Conservation (phyloP, 2,329 filamentous ascomycete species). For the Colletotrichum musae region DNA sequence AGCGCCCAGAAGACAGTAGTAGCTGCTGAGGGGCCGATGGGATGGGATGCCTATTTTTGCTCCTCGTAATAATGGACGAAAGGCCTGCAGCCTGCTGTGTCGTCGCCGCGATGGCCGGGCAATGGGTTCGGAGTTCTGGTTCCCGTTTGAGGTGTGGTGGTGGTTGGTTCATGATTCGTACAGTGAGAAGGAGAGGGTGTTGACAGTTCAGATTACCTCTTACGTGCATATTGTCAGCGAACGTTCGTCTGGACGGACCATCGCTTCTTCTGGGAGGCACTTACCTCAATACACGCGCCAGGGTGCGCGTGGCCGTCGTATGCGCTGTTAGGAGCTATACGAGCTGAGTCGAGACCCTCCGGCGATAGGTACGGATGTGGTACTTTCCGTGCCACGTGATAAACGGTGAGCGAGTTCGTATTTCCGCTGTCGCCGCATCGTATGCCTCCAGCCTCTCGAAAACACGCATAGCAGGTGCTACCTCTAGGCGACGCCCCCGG, state of each 20-base stretch:
- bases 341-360: conserved; percentile 32
- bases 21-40: too few species aligned
- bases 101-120: conserved; percentile 1
- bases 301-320: conserved; percentile 8
- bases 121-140: not conserved
- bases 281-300: not conserved
- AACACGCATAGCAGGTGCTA: conserved; percentile 15
- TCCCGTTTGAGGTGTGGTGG: not conserved
- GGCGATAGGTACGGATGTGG: not conserved
- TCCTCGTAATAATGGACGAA: conserved; percentile 1
- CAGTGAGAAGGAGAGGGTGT: conserved; percentile 14
- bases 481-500: not conserved
- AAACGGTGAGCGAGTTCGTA: not conserved
- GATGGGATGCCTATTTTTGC: too few species aligned
- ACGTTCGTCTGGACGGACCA: conserved; percentile 26
- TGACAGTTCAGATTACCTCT: conserved; percentile 21
- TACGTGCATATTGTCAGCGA: conserved; percentile 10
- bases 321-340: conserved; percentile 38
- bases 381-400: fast-evolving
- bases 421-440: conserved; percentile 21
- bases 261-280: not conserved
- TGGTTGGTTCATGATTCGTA: conserved; percentile 12
- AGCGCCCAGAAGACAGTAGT: too few species aligned
- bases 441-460: conserved; percentile 25
- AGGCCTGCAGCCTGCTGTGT: not conserved